Percentiles rank a stretch among this genome's conserved stretches.
Conservation (phyloP, 208 protist genomes). For the Crithidia brevicula region DNA sequence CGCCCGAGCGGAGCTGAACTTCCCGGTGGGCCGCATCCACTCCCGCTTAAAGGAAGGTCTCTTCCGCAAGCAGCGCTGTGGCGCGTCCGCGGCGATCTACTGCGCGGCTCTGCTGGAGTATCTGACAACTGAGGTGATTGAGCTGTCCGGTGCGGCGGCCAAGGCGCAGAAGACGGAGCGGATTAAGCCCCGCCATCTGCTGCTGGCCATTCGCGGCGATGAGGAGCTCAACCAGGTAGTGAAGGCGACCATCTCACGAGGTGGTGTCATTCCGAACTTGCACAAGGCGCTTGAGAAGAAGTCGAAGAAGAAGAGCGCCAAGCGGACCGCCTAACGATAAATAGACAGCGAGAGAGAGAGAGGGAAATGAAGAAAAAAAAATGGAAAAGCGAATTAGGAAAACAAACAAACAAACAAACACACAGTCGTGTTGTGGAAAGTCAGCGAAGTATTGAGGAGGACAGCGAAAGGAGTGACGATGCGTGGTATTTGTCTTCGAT, state of each 20-base stretch:
- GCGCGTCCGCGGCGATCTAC: constrained; percentile 98
- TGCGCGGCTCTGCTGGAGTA: constrained; percentile 99
- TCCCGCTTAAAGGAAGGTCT: constrained; percentile 97
- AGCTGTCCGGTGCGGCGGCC: constrained; percentile 97
- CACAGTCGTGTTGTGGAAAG: too few relatives aligned
- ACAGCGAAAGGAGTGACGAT: too few relatives aligned
- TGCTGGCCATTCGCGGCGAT: constrained; percentile 98
- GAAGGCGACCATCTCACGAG: constrained; percentile 92
- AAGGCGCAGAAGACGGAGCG: constrained; percentile 98
- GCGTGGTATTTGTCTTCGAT: too few relatives aligned
- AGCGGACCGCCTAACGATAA: constrained; percentile 57
- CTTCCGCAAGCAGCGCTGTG: constrained; percentile 95
- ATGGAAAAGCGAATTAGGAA: not conserved
- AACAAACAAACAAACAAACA: not conserved
- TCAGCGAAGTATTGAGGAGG: too few relatives aligned
- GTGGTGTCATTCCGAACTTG: constrained; percentile 90
- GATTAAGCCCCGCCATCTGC: constrained; percentile 98
- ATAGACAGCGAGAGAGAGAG: constrained; percentile 10
- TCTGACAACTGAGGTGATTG: constrained; percentile 98
- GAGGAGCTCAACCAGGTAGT: constrained; percentile 99
- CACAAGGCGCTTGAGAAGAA: constrained; percentile 93
- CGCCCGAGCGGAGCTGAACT: constrained; percentile 91
- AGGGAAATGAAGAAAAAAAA: constrained; percentile 6
- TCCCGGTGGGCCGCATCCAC: constrained; percentile 99
- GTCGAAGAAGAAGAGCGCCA: constrained; percentile 89